Evolutionary conservation across 768 basidiomycete genomes (phyloP).

Genomic region (Porphyrellus cyaneotinctus): DNA sequence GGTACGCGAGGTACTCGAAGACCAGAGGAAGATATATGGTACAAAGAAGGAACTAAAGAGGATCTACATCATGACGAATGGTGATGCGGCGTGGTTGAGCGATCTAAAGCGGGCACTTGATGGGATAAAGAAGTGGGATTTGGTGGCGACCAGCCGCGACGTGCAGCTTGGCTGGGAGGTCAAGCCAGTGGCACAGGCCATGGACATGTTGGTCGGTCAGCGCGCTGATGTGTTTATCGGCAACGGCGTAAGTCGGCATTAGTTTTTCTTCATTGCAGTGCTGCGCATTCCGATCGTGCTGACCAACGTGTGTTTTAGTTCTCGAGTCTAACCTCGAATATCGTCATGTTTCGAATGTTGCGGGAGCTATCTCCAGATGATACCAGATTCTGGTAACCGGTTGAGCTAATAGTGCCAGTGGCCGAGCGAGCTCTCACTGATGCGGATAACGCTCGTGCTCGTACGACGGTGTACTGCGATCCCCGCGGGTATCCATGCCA

Average conservation of each 20-base stretch:
- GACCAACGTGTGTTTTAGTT: constrained; percentile 29
- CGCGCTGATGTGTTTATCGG: constrained; percentile 64
- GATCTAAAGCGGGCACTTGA: constrained; percentile 42
- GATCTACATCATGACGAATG: constrained; percentile 68
- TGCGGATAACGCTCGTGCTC: not conserved
- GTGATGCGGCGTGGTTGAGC: constrained; percentile 43
- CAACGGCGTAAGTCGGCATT: constrained; percentile 58
- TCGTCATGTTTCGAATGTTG: constrained; percentile 42
- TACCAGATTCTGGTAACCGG: constrained; percentile 39
- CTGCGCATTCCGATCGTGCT: not conserved
- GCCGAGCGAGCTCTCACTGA: not conserved
- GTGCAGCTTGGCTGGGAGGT: constrained; percentile 50
- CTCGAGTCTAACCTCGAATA: constrained; percentile 46
- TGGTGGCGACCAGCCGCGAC: constrained; percentile 52
- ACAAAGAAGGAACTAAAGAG: constrained; percentile 33
- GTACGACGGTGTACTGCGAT: not conserved
- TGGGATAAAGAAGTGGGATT: constrained; percentile 41
- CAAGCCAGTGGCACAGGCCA: constrained; percentile 50
- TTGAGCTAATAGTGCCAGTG: no score
- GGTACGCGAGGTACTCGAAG: constrained; percentile 24
- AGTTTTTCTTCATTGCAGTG: not conserved
- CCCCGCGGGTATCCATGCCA: not conserved
- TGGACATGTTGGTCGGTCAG: constrained; percentile 68
- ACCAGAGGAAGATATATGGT: constrained; percentile 17
- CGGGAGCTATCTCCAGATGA: constrained; percentile 33